phyloP scores from a whole-genome alignment of 2,329 filamentous ascomycete species.

The Diaporthe batatas region DNA sequence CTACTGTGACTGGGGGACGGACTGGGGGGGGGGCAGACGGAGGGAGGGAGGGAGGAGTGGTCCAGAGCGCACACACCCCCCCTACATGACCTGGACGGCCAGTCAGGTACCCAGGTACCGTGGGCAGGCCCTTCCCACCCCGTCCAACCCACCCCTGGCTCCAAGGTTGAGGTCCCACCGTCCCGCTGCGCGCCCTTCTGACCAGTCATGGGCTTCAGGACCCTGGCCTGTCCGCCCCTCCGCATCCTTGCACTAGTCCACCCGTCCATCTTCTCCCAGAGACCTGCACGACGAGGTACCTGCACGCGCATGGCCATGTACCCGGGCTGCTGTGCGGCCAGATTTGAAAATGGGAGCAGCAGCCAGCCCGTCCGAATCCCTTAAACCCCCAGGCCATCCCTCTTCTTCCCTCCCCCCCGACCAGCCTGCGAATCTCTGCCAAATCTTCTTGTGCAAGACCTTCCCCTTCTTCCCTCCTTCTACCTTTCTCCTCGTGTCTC shows the following conservation, averaged over 20 bases:
- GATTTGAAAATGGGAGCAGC: constrained; percentile 38
- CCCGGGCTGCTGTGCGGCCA: constrained; percentile 39
- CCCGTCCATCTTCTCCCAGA: constrained; percentile 33
- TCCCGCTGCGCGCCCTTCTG: constrained; percentile 37
- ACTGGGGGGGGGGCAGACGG: too few species aligned
- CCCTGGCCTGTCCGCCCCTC: constrained; percentile 42
- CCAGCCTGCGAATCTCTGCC: constrained; percentile 49
- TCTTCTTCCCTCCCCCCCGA: constrained; percentile 51
- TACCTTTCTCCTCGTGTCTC: constrained; percentile 49
- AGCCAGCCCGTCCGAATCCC: constrained; percentile 49
- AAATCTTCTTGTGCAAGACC: constrained; percentile 57
- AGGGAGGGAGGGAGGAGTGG: neutral
- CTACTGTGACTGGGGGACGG: neutral
- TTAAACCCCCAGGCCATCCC: constrained; percentile 56
- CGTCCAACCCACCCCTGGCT: constrained; percentile 34
- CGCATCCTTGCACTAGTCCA: constrained; percentile 39
- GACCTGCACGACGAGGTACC: constrained; percentile 38
- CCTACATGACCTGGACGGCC: neutral
- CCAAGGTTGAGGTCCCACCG: constrained; percentile 40
- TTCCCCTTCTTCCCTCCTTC: constrained; percentile 55
- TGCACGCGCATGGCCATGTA: constrained; percentile 38
- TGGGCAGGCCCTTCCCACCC: constrained; percentile 13
- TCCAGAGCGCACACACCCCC: constrained; percentile 19
- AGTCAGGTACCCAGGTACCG: constrained; percentile 21
- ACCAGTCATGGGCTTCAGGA: constrained; percentile 40